Base-by-base conservation (phyloP, 331 rosid species). In the Dryas integrifolia region DNA sequence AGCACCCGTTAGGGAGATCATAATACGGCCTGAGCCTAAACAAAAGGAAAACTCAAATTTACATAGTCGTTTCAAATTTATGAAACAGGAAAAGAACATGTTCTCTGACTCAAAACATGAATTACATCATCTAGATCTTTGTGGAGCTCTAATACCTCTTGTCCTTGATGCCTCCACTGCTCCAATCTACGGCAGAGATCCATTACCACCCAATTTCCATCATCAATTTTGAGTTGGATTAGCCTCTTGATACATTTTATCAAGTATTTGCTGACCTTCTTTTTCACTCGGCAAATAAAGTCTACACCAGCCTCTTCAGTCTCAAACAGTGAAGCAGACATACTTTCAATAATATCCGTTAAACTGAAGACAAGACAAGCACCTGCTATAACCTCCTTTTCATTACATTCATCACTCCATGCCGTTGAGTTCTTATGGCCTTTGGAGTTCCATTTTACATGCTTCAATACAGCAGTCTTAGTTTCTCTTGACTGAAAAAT, bases 101-200 rank as follows among this genome's bases (percentile, higher is more conserved):
- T 11, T 71, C 50, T 57, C 67, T 67, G 65, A 48, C 53, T 61
- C 61, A 83, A 64, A 62, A 73, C 39, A 14, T 39, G 68, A 68
- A 79, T 79, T 5, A 76, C 58, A 49, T 62, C 52, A 50, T 79
- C 77, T n/a, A 79, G 18, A 72, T 72, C 84, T 35, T 47, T 72
- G 40, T 49, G 60, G 52, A 75, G 48, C 46, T 79, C 79, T 9
- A 45, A 26, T 12, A 61, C 62, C 53, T 68, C 63, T 65, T 65
- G 74, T 48, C 85, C 87, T 72, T 74, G 86, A 67, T 75, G 69
- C 67, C 72, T 75, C 86, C 86, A 83, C 57, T 61, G 65, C 47
- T 72, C 74, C 84, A 76, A 64, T 72, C 82, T 79, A 67, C 24
- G 43, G 65, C 69, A 62, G 68, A 84, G 85, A 57, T 80, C 81